A percentile compares a stretch with the other conserved stretches of the same genome.
Conservation (phyloP, 169 alveolate species). For the Eimeria necatrix region DNA sequence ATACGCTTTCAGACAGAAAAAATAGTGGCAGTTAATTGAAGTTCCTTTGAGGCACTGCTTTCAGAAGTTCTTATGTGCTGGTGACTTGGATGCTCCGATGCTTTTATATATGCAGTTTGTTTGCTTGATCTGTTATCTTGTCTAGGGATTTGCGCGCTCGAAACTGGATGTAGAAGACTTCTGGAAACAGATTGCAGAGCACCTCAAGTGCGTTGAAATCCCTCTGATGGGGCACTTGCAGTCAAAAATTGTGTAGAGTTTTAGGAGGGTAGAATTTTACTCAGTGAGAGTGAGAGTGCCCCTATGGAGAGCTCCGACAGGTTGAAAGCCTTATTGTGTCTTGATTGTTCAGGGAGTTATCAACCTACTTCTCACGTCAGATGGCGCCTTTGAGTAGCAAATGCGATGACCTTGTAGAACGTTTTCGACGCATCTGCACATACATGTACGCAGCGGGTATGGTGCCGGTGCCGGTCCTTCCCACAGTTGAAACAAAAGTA, state of each 20-base stretch:
- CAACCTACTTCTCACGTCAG: conserved; percentile 65
- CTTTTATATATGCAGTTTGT: background rate
- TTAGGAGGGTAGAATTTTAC: too few relatives aligned
- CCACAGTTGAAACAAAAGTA: background rate
- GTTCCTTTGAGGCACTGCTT: background rate
- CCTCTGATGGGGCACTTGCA: too few relatives aligned
- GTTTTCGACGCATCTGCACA: conserved; percentile 70
- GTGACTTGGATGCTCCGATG: background rate
- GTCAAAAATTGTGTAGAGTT: too few relatives aligned
- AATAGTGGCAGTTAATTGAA: background rate
- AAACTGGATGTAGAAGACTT: conserved; percentile 78
- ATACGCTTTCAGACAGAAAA: background rate
- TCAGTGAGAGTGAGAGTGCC: too few relatives aligned
- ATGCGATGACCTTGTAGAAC: conserved; percentile 69
- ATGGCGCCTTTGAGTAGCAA: conserved; percentile 66
- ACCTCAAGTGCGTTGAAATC: conserved; percentile 77
- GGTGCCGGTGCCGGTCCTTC: background rate
- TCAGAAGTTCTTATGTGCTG: background rate
- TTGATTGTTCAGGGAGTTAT: conserved; percentile 66
- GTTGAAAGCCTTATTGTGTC: conserved; percentile 74
- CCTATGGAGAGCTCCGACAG: too few relatives aligned
- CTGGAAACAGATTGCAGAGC: conserved; percentile 74
- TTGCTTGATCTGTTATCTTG: conserved; percentile 47
- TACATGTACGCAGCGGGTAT: conserved; percentile 39
- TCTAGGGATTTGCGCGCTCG: conserved; percentile 81